Evolutionary conservation across 495 filamentous ascomycete species (phyloP).

Genomic region (Penicillium paradoxum): DNA sequence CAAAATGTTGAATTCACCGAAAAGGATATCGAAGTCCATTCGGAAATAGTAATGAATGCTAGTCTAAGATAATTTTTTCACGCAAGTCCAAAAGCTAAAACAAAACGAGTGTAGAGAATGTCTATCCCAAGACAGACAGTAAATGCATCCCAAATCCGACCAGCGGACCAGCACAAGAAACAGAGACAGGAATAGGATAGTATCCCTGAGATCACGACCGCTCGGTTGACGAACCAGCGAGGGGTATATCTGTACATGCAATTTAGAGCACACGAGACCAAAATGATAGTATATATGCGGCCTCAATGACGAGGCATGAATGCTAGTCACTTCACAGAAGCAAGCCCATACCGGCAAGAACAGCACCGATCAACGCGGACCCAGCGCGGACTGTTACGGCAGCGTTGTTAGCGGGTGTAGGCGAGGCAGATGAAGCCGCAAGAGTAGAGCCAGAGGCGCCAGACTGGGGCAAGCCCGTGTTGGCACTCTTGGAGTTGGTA

Average conservation of each 20-base stretch:
- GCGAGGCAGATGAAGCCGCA: background rate
- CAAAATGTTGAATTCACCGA: background rate
- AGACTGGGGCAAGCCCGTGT: conserved; percentile 2
- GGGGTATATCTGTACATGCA: background rate
- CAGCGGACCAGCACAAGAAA: background rate
- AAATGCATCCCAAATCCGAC: conserved; percentile 4
- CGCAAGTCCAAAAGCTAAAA: background rate
- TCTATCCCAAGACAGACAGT: conserved; percentile 1
- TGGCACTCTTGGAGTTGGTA: conserved; percentile 8
- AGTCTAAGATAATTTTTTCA: background rate
- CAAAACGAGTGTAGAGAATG: conserved; percentile 15
- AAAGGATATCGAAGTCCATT: conserved; percentile 28
- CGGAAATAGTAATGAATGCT: conserved; percentile 4
- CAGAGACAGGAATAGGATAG: background rate
- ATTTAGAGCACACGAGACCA: background rate
- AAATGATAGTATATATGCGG: conserved; percentile 6
- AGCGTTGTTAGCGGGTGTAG: conserved; percentile 16
- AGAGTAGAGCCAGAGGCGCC: background rate
- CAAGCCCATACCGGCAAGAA: conserved; percentile 18
- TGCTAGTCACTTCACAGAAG: conserved; percentile 12
- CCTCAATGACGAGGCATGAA: background rate
- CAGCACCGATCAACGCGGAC: conserved; percentile 13
- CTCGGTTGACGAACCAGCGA: background rate
- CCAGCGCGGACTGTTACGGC: conserved; percentile 14
- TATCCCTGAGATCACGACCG: background rate